Conservation (phyloP, 2,329 filamentous ascomycete species). For the Fusarium xylarioides region DNA sequence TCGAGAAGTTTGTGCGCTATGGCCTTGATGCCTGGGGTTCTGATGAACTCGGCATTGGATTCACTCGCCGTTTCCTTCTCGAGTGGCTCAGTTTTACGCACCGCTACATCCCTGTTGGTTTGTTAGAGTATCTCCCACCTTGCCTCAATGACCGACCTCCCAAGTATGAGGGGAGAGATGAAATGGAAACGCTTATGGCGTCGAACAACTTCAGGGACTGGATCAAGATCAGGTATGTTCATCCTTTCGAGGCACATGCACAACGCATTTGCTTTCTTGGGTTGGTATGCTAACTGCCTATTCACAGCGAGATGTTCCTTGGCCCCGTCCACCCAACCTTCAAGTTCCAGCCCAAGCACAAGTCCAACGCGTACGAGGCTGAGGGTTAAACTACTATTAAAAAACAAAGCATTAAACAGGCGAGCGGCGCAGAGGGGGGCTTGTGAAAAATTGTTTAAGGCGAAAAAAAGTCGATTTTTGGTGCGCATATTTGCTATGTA, state of each 20-base stretch:
- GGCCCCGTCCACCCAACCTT: conserved; percentile 90
- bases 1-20: conserved; percentile 90
- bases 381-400: conserved; percentile 66
- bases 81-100: conserved; percentile 96
- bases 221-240: conserved; percentile 93
- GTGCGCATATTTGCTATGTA: neutral
- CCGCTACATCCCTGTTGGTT: conserved; percentile 88
- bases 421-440: neutral
- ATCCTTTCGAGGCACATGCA: neutral
- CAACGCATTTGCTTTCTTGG: neutral
- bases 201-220: conserved; percentile 95
- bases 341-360: conserved; percentile 97
- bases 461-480: neutral
- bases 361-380: conserved; percentile 88
- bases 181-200: conserved; percentile 91
- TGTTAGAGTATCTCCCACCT: conserved; percentile 89
- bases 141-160: conserved; percentile 90
- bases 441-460: neutral
- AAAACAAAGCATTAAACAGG: neutral
- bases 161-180: conserved; percentile 82
- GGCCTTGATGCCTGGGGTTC: conserved; percentile 95
- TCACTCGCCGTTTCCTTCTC: conserved; percentile 88
- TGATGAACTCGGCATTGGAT: conserved; percentile 92
- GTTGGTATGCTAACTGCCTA: conserved; percentile 17
- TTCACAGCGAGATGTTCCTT: conserved; percentile 90